Percentiles rank a stretch among this genome's conserved stretches.
Evolutionary conservation across 2,329 filamentous ascomycete genomes (phyloP).

Genomic region (Fusarium hostae): DNA sequence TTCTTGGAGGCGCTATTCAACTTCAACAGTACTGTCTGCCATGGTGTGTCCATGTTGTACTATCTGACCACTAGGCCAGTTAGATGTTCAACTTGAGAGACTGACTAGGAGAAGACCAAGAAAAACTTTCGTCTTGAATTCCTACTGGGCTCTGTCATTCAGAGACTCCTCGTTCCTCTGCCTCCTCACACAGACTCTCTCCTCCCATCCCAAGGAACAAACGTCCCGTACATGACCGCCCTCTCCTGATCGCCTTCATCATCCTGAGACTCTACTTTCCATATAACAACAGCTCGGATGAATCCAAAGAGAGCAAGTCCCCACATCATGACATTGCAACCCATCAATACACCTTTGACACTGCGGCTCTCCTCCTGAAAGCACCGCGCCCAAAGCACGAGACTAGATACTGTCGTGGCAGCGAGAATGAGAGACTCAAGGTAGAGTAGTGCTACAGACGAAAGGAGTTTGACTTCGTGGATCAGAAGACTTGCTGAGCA

Average conservation of each 20-base stretch:
- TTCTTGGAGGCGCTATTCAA: not conserved
- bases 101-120: no score
- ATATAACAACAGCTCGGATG: conserved; percentile 43
- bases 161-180: not conserved
- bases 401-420: conserved; percentile 33
- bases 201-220: conserved; percentile 30
- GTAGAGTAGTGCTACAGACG: conserved; percentile 42
- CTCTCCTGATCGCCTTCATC: conserved; percentile 10
- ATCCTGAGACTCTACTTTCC: conserved; percentile 35
- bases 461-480: conserved; percentile 45
- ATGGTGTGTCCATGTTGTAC: not conserved
- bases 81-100: not conserved
- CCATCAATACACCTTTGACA: conserved; percentile 44
- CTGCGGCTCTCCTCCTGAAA: conserved; percentile 37
- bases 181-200: conserved; percentile 11
- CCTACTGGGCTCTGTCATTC: no score
- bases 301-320: conserved; percentile 46
- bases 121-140: no score
- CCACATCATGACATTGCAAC: conserved; percentile 45
- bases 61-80: not conserved
- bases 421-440: conserved; percentile 44
- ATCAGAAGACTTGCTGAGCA: conserved; percentile 39
- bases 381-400: conserved; percentile 38
- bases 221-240: conserved; percentile 35
- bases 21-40: not conserved